phyloP scores from a whole-genome alignment of 345 rosid species.

The Eutrema yunnanense region DNA sequence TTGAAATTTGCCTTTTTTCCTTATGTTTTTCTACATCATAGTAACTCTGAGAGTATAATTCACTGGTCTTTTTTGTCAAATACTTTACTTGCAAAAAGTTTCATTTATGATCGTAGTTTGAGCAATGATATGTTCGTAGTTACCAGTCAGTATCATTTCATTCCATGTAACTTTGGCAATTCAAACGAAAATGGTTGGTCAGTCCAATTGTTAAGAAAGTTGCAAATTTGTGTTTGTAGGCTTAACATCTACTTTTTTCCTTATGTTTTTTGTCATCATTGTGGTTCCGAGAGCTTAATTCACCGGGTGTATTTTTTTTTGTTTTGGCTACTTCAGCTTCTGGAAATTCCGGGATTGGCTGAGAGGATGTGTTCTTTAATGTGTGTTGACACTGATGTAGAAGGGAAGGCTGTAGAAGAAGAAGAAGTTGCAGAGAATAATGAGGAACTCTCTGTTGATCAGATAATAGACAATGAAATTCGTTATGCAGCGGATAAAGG shows the following conservation, averaged over 20 bases:
- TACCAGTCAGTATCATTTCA: background rate
- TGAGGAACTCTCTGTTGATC: constrained; percentile 36
- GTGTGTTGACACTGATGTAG: constrained; percentile 59
- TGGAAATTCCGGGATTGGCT: constrained; percentile 83
- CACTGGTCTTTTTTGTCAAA: background rate
- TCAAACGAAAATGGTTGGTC: background rate
- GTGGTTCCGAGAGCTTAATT: background rate
- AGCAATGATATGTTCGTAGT: background rate
- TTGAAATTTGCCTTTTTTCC: background rate
- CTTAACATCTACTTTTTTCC: background rate
- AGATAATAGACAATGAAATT: constrained; percentile 47
- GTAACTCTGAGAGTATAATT: background rate
- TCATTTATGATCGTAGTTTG: background rate
- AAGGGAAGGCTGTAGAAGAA: constrained; percentile 25
- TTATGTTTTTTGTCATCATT: background rate
- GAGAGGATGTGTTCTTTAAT: constrained; percentile 88
- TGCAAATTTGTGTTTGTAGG: background rate
- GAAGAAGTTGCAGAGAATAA: constrained; percentile 17
- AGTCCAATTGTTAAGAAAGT: background rate
- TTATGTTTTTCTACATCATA: background rate
- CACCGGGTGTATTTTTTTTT: background rate
- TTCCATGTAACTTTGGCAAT: background rate
- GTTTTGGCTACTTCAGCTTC: constrained; percentile 54
- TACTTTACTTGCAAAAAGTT: background rate
- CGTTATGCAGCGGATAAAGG: constrained; percentile 44